Conservation (phyloP, 768 basidiomycete species). For the Pseudohyphozyma bogoriensis region DNA sequence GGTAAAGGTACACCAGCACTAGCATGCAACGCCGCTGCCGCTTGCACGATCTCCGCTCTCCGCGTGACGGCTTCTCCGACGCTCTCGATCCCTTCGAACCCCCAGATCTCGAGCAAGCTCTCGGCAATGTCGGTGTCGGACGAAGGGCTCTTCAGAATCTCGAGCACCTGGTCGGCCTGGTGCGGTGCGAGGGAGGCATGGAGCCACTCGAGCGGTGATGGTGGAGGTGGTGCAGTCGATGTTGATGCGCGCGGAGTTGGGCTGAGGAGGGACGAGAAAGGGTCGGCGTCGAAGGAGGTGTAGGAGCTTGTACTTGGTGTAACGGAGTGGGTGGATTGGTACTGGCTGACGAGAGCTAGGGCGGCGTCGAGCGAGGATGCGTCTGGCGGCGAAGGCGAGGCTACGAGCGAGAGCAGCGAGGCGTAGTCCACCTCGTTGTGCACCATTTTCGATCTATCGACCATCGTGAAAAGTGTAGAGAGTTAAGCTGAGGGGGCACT, state of each 20-base stretch:
- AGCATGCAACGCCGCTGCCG: background rate
- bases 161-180: conserved; percentile 5
- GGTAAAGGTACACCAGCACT: background rate
- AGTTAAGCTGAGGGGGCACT: too few relatives aligned
- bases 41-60: conserved; percentile 44
- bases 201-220: conserved; percentile 8
- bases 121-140: conserved; percentile 61
- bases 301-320: background rate
- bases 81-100: conserved; percentile 73
- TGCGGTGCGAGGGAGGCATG: background rate
- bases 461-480: background rate
- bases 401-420: background rate
- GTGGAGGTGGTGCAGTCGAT: background rate
- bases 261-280: background rate
- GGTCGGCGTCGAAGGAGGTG: background rate
- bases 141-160: conserved; percentile 8
- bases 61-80: conserved; percentile 58
- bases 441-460: background rate
- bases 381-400: background rate
- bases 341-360: background rate
- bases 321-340: background rate
- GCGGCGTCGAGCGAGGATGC: background rate
- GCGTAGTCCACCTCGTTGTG: background rate
- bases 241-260: background rate
- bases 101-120: conserved; percentile 68